These are phyloP conservation scores for Eucalyptus grandis DNA, from an alignment of 345 rosid species.

Conservation along the genomic window DNA sequence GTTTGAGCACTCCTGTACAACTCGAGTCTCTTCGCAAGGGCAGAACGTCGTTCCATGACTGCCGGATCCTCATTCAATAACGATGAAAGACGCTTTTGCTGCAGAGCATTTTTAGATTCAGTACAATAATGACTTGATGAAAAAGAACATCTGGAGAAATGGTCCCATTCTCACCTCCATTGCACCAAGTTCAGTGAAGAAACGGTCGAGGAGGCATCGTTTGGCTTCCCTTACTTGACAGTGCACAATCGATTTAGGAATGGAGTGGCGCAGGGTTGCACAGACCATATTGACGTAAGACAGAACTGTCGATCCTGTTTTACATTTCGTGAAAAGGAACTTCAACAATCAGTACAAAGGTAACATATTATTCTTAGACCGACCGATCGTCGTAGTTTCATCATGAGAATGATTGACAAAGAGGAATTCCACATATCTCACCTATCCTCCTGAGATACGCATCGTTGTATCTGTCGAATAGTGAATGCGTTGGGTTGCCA, in stretches of 20 bases:
- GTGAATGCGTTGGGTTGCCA: constrained; percentile 91
- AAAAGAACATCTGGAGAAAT: background rate
- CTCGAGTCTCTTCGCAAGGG: constrained; percentile 82
- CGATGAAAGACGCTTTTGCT: constrained; percentile 79
- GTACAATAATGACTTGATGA: background rate
- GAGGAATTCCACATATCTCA: constrained; percentile 3
- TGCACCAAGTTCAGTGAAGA: constrained; percentile 87
- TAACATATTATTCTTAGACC: background rate
- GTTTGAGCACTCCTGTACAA: constrained; percentile 88
- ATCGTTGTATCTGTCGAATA: constrained; percentile 93
- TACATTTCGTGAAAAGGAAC: background rate
- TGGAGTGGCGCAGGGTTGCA: constrained; percentile 74
- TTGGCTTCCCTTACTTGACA: constrained; percentile 99
- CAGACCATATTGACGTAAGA: constrained; percentile 95
- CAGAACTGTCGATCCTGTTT: constrained; percentile 79
- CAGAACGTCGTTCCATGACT: constrained; percentile 84
- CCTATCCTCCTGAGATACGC: constrained; percentile 89
- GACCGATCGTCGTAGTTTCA: background rate
- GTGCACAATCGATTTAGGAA: constrained; percentile 89
- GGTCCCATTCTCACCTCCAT: constrained; percentile 47
- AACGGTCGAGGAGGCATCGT: constrained; percentile 81
- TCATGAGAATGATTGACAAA: background rate
- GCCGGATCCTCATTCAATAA: constrained; percentile 96
- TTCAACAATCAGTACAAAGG: background rate
- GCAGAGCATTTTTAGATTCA: background rate